Evolutionary conservation across 441 rosid genomes (phyloP).

Genomic region (Pelargonium fulgidum): DNA sequence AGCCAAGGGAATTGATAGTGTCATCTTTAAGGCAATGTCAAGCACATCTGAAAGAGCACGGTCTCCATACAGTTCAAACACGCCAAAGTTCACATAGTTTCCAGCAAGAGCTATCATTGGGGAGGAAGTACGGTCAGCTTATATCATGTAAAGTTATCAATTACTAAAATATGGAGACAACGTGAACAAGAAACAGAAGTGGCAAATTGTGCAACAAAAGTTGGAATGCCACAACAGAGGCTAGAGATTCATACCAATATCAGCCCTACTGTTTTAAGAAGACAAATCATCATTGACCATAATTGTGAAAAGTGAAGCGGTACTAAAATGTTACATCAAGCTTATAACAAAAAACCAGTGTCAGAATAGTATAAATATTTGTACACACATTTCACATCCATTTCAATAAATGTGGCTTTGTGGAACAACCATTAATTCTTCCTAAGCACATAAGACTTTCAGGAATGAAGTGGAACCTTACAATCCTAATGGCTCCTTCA

Average conservation of each 20-base stretch:
- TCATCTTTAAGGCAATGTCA: conserved; percentile 86
- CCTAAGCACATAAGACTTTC: too few relatives aligned
- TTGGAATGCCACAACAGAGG: not conserved
- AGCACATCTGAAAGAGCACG: conserved; percentile 95
- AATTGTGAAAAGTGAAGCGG: not conserved
- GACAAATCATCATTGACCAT: not conserved
- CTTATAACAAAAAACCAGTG: not conserved
- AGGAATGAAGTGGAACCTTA: not conserved
- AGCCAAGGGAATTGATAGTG: conserved; percentile 81
- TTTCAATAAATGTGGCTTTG: not conserved
- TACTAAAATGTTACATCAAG: too few relatives aligned
- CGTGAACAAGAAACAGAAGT: conserved; percentile 3
- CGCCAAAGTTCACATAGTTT: conserved; percentile 94
- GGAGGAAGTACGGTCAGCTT: not conserved
- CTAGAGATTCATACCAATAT: conserved; percentile 3
- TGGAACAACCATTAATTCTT: too few relatives aligned
- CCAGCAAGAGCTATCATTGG: conserved; percentile 82
- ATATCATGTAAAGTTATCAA: not conserved
- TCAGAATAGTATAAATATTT: not conserved
- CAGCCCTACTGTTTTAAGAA: not conserved
- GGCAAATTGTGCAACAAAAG: not conserved
- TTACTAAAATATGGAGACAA: not conserved
- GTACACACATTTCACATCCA: not conserved
- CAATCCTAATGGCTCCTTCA: not conserved
- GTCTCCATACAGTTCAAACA: conserved; percentile 97